Conservation (phyloP, 2,329 filamentous ascomycete species). For the Fusarium clavum region DNA sequence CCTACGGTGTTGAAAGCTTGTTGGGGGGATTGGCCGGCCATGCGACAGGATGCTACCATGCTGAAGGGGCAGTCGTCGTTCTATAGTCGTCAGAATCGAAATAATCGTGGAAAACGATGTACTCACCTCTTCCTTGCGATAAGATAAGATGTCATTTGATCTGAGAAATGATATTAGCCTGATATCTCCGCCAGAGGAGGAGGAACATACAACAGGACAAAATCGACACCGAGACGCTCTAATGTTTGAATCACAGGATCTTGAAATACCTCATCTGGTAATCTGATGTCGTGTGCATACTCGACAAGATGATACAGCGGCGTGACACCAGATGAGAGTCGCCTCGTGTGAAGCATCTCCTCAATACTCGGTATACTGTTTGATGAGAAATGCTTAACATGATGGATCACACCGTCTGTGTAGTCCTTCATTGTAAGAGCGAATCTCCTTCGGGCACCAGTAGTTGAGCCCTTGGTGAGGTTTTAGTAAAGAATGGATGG, state of each 20-base stretch:
- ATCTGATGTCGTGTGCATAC: slow-evolving; percentile 9
- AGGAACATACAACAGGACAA: slow-evolving; percentile 4
- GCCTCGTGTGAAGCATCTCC: slow-evolving; percentile 7
- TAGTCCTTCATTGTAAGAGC: slow-evolving; percentile 18
- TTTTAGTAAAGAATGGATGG: fast-evolving
- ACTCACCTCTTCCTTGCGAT: slow-evolving; percentile 17
- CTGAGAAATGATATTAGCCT: fast-evolving
- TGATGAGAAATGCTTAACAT: slow-evolving; percentile 14
- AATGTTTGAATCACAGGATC: background rate
- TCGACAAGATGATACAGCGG: slow-evolving; percentile 18
- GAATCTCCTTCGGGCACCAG: background rate
- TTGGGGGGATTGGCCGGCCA: slow-evolving; percentile 11
- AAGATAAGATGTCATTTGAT: slow-evolving; percentile 13
- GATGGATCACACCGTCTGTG: slow-evolving; percentile 21
- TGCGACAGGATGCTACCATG: slow-evolving; percentile 24
- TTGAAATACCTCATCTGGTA: slow-evolving; percentile 6
- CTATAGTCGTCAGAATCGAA: background rate
- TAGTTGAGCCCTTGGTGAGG: background rate
- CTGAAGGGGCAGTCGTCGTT: slow-evolving; percentile 20
- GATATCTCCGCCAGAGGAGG: too few relatives aligned
- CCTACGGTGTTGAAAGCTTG: slow-evolving; percentile 13
- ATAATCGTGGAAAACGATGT: fast-evolving
- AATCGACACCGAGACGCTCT: slow-evolving; percentile 14
- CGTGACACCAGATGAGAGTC: slow-evolving; percentile 8
- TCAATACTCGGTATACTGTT: slow-evolving; percentile 6